A percentile compares a stretch with the other conserved stretches of the same genome.
These are phyloP conservation scores for Sphagnum magellanicum DNA, from an alignment of 228 moss, liverwort and hornwort genomes.

Conservation along the genomic window DNA sequence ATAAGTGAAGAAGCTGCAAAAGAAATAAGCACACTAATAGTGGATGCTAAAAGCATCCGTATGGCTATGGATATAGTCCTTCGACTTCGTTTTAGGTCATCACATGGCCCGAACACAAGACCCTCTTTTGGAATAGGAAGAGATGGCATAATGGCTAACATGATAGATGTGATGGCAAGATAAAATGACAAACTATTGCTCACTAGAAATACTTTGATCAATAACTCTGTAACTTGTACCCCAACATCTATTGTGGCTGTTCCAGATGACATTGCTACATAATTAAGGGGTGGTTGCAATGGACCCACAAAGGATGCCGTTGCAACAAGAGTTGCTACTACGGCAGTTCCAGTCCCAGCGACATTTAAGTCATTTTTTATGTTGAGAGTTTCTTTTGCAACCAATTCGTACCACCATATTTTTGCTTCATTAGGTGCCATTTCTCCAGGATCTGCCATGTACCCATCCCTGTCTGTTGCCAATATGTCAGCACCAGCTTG, in stretches of 20 bases:
- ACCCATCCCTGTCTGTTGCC: background rate
- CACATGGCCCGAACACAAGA: too few relatives aligned
- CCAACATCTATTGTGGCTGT: background rate
- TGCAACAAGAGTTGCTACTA: constrained; percentile 2
- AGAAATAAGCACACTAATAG: too few relatives aligned
- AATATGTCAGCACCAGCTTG: background rate
- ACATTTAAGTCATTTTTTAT: background rate
- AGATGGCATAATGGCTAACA: too few relatives aligned
- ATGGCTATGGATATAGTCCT: too few relatives aligned
- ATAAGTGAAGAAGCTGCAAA: too few relatives aligned
- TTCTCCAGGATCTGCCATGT: background rate
- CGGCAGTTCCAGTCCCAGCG: background rate
- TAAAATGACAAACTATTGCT: background rate
- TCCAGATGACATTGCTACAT: background rate
- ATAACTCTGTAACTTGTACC: too few relatives aligned
- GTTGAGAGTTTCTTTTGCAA: background rate
- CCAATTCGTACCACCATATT: background rate
- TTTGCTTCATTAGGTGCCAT: background rate
- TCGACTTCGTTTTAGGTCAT: too few relatives aligned
- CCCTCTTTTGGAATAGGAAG: too few relatives aligned
- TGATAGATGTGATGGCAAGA: too few relatives aligned
- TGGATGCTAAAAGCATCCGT: too few relatives aligned
- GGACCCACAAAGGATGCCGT: constrained; percentile 7
- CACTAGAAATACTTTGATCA: background rate
- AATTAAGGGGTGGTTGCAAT: constrained; percentile 4